A percentile compares a stretch with the other conserved stretches of the same genome.
Evolutionary conservation across 805 yeast species (phyloP).

Genomic region (Pichia cephalocereana): DNA sequence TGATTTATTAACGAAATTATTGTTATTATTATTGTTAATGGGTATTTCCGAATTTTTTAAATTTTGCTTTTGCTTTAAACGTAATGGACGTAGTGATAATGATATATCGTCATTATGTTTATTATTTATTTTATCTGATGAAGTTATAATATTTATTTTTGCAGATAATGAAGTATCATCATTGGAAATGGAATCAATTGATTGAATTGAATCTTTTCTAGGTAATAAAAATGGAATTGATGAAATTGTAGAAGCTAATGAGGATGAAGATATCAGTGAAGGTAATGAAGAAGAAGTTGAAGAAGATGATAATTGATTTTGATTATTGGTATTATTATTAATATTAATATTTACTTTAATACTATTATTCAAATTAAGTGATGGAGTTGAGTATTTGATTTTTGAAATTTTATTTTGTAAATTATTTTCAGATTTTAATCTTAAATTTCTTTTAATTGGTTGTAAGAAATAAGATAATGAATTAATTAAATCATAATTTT

Average conservation of each 20-base stretch:
- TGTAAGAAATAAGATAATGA: conserved; percentile 68
- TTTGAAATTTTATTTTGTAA: neutral
- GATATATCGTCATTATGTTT: neutral
- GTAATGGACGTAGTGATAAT: conserved; percentile 9
- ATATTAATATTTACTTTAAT: neutral
- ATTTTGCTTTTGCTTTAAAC: conserved; percentile 6
- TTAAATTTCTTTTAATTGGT: conserved; percentile 54
- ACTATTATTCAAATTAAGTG: neutral
- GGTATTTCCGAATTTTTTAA: neutral
- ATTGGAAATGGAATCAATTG: neutral
- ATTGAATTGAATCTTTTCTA: conserved; percentile 6
- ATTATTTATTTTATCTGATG: neutral
- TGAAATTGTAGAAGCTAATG: conserved; percentile 10
- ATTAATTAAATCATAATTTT: conserved; percentile 57
- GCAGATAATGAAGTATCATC: neutral
- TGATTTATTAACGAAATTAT: neutral
- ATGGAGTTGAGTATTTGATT: neutral
- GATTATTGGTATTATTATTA: neutral
- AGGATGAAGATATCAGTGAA: conserved; percentile 9
- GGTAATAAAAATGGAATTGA: conserved; percentile 20
- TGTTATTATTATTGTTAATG: neutral
- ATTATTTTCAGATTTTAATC: conserved; percentile 13
- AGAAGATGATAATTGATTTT: neutral
- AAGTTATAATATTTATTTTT: neutral
- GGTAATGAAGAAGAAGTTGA: conserved; percentile 10